Percentiles rank a stretch among this genome's conserved stretches.
Evolutionary conservation across 2,329 filamentous ascomycete genomes (phyloP).

Genomic region (Cladophialophora carrionii): DNA sequence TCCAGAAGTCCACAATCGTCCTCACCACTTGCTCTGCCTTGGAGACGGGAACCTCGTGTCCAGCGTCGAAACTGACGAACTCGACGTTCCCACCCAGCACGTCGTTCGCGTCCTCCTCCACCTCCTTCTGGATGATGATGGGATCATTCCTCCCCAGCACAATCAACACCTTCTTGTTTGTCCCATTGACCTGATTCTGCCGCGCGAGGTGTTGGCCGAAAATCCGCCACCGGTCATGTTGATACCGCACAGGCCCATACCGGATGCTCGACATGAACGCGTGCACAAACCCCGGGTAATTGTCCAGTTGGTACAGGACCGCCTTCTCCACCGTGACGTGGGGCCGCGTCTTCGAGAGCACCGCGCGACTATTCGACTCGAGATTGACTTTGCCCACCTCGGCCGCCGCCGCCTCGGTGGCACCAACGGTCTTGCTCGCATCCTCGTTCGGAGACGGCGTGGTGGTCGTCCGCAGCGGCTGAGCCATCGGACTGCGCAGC

Average conservation of each 20-base stretch:
- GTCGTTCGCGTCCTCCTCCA: slow-evolving; percentile 62
- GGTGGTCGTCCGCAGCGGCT: slow-evolving; percentile 17
- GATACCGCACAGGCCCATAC: slow-evolving; percentile 68
- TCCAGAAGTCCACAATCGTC: slow-evolving; percentile 53
- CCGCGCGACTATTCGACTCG: slow-evolving; percentile 46
- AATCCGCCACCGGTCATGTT: slow-evolving; percentile 64
- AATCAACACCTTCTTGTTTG: slow-evolving; percentile 58
- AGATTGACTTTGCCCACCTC: slow-evolving; percentile 43
- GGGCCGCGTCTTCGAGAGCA: slow-evolving; percentile 58
- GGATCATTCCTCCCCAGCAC: slow-evolving; percentile 68
- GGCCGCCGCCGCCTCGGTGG: slow-evolving; percentile 48
- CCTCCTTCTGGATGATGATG: slow-evolving; percentile 68
- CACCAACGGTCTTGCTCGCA: slow-evolving; percentile 44
- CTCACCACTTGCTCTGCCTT: slow-evolving; percentile 62
- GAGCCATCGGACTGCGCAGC: slow-evolving; percentile 50
- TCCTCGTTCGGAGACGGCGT: slow-evolving; percentile 38
- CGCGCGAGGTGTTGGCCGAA: slow-evolving; percentile 57
- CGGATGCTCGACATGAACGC: slow-evolving; percentile 73
- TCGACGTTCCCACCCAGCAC: slow-evolving; percentile 64
- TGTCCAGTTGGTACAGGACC: slow-evolving; percentile 69
- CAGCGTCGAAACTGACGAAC: slow-evolving; percentile 62
- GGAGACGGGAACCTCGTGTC: slow-evolving; percentile 71
- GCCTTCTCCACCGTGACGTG: slow-evolving; percentile 63
- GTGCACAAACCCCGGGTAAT: slow-evolving; percentile 68
- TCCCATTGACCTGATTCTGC: slow-evolving; percentile 45